Evolutionary conservation across 306 rosid genomes (phyloP), one percentile per base, ranked within the genome.

Genomic region (Elaeagnus macrophylla): DNA sequence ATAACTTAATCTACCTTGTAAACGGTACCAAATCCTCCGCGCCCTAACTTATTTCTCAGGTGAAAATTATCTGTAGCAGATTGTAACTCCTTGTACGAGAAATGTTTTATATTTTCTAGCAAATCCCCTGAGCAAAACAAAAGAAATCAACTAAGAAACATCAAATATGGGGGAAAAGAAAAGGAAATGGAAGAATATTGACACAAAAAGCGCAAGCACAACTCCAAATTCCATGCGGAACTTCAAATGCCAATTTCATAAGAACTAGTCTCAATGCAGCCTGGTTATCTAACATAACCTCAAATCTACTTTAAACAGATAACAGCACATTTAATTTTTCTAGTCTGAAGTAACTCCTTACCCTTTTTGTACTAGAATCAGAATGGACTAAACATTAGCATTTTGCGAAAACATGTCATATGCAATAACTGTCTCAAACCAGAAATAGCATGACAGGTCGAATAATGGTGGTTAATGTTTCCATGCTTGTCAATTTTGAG

Each of bases 1-100:
- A n/a, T n/a, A 6, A 44, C 17, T 38, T 40, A 37, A 37, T 59
- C 56, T 84, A 93, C 99, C 99, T 80, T 70, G 66, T 78, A 87
- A 68, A 93, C 99, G 14, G 80, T 78, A 59, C 99, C 99, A 70
- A 87, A 93, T 39, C 99, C 96, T 53, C 99, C 99, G 13, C 80
- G 74, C 68, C 99, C 99, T 41, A 93, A 66, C 83, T 78, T 87
- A 58, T 79, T 78, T 50, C 75, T 77, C 15, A 64, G 39, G 69
- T 84, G 74, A 66, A 84, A 93, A 70, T 81, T 67, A 72, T 75
- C 77, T 3, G 99, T 84, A 20, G 99, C 99, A 37, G 51, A 53
- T 71, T 74, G 82, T 67, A 93, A 42, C 62, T 84, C 96, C 49
- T 69, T 57, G 65, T 78, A 79, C 58, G 95, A 77, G 79, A 87